Evolutionary conservation across 306 rosid species (phyloP), one percentile per base, ranked within the genome.

Genomic region (Crataegus laevigata): DNA sequence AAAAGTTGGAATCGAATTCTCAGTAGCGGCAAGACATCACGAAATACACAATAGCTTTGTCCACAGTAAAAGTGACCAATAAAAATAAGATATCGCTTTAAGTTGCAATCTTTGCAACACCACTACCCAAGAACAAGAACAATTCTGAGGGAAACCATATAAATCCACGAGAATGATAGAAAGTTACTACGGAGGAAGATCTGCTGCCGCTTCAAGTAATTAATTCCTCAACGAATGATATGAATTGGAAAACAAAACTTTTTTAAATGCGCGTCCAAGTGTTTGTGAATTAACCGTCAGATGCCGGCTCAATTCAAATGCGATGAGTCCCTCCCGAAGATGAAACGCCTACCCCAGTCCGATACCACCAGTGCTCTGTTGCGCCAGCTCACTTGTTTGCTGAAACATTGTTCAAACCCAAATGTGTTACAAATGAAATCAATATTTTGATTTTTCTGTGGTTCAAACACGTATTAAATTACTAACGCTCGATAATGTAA

Each of bases 341-440:
- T 62, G 69, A 86, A 89, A 73, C 97, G 96, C 75, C 93, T 88
- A 29, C 66, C 28, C 99, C 99, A 94, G 78, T 94, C 99, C 42
- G 99, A 43, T 4, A 90, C 82, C 22, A 94, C 99, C 24, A 94
- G 63, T n/a, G 91, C 91, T 78, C 91, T 90, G 51, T 93, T 94
- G 54, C 99, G 92, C 99, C 96, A 90, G 87, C 98, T 94, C 22
- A 94, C 97, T 94, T 94, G 97, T 83, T 94, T 94, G 91, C 99
- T 94, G 96, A 78, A 74, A 47, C 17, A 47, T 22, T 51, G 29
- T 65, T 18, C 34, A 70, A 34, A 28, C 19, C 36, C 55, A 25
- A 40, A 29, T 22, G 42, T 10, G 36, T 32, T 2, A 32, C 15
- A 25, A 0, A 3, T 43, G 17, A 43, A 12, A 43, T 43, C 50